These are phyloP conservation scores for Pseudevernia furfuracea DNA, from an alignment of 495 filamentous ascomycete species.

Conservation along the genomic window DNA sequence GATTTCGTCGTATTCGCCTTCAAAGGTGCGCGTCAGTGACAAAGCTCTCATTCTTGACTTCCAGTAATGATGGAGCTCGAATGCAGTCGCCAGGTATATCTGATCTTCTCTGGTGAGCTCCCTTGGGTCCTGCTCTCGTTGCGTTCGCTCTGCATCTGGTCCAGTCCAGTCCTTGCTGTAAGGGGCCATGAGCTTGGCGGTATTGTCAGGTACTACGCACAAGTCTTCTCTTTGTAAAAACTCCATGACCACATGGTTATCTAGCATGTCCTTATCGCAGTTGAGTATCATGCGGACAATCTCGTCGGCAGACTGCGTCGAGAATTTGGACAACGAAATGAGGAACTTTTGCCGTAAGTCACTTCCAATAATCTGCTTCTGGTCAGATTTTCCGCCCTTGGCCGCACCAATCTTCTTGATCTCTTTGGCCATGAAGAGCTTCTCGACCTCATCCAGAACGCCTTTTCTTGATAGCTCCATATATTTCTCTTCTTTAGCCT, in stretches of 20 bases:
- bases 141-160: slow-evolving; percentile 68
- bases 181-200: slow-evolving; percentile 81
- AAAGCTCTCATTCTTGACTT: slow-evolving; percentile 93
- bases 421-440: slow-evolving; percentile 94
- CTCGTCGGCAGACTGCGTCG: slow-evolving; percentile 67
- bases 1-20: slow-evolving; percentile 86
- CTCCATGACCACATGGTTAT: slow-evolving; percentile 94
- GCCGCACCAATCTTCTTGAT: slow-evolving; percentile 72
- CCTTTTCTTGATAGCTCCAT: slow-evolving; percentile 84
- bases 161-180: slow-evolving; percentile 97
- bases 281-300: slow-evolving; percentile 90
- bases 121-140: slow-evolving; percentile 75
- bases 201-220: slow-evolving; percentile 85
- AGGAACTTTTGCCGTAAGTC: slow-evolving; percentile 88
- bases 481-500: slow-evolving; percentile 91
- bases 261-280: slow-evolving; percentile 84
- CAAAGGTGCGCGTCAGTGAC: slow-evolving; percentile 73
- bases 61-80: slow-evolving; percentile 97
- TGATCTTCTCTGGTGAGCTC: slow-evolving; percentile 94
- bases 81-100: slow-evolving; percentile 87
- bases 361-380: slow-evolving; percentile 93
- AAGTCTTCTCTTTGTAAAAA: slow-evolving; percentile 89
- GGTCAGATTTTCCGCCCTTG: slow-evolving; percentile 70
- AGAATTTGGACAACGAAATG: slow-evolving; percentile 88
- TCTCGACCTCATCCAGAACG: slow-evolving; percentile 94